Evolutionary conservation across 495 filamentous ascomycete species (phyloP).

Genomic region (Neurospora cerealis): DNA sequence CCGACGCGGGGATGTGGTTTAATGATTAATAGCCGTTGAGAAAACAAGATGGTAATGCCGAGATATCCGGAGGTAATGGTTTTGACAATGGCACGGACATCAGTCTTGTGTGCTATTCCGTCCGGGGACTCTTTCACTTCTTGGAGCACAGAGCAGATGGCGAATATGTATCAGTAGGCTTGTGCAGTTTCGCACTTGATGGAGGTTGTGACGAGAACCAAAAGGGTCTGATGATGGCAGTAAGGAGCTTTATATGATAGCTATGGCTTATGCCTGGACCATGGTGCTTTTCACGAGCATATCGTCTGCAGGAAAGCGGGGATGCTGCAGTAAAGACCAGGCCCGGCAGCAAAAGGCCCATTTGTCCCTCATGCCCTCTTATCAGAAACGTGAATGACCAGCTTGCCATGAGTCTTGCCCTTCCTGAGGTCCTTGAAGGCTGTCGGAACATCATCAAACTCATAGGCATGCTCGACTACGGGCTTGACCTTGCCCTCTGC

Average conservation of each 20-base stretch:
- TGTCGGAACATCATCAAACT: slow-evolving; percentile 44
- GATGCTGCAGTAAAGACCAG: not conserved
- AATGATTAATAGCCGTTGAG: not conserved
- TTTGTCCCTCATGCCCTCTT: not conserved
- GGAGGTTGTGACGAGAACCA: not conserved
- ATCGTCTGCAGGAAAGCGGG: not conserved
- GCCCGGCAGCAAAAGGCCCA: not conserved
- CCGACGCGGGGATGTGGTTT: not conserved
- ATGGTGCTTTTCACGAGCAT: not conserved
- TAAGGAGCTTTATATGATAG: not conserved
- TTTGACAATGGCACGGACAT: not conserved
- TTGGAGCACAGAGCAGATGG: not conserved
- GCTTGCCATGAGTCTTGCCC: slow-evolving; percentile 50
- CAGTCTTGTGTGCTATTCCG: not conserved
- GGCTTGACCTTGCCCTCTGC: slow-evolving; percentile 48
- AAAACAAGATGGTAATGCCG: not conserved
- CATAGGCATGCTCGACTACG: slow-evolving; percentile 45
- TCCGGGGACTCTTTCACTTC: not conserved
- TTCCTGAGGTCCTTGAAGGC: slow-evolving; percentile 49
- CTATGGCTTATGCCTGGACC: not conserved
- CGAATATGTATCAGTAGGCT: not conserved
- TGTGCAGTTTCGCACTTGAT: not conserved
- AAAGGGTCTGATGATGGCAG: not conserved
- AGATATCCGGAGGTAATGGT: not conserved
- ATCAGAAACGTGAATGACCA: slow-evolving; percentile 45